Percentiles rank a stretch among this genome's conserved stretches.
These are phyloP conservation scores for Hortaea sp. DNA, from an alignment of 2,329 filamentous ascomycete genomes.

Conservation along the genomic window DNA sequence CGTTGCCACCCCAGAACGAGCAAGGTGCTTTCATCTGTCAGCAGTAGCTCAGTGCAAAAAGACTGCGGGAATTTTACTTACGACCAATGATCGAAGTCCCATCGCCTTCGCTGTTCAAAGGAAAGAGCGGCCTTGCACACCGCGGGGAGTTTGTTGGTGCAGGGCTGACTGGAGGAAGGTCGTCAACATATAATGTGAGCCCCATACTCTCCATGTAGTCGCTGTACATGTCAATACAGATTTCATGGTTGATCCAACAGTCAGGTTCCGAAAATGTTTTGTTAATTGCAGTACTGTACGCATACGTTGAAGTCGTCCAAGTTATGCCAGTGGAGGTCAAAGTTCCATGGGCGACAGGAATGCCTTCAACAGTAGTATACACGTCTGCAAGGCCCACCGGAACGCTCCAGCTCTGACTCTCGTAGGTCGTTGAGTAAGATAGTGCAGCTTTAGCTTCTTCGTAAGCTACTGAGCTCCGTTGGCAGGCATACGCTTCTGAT, in stretches of 20 bases:
- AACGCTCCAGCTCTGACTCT: neutral
- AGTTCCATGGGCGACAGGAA: neutral
- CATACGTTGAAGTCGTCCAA: neutral
- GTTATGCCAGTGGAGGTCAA: neutral
- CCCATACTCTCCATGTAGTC: neutral
- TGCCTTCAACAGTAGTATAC: neutral
- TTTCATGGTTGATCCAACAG: neutral
- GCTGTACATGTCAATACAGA: neutral
- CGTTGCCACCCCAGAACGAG: slow-evolving; percentile 1
- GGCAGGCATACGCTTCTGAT: neutral
- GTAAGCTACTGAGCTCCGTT: neutral
- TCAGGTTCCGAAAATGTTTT: neutral
- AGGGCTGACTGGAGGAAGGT: neutral
- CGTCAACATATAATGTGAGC: neutral
- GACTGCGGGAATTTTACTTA: neutral
- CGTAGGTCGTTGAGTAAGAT: neutral
- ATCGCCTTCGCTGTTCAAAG: neutral
- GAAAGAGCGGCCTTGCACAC: neutral
- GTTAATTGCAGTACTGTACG: neutral
- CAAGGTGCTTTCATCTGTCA: neutral
- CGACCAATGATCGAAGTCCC: neutral
- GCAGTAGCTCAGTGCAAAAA: neutral
- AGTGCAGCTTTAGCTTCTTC: neutral
- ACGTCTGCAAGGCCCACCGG: neutral
- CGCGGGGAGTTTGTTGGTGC: neutral